A percentile compares a stretch with the other conserved stretches of the same genome.
phyloP scores from a whole-genome alignment of 2,329 filamentous ascomycete species.

The Alternaria arbusti region DNA sequence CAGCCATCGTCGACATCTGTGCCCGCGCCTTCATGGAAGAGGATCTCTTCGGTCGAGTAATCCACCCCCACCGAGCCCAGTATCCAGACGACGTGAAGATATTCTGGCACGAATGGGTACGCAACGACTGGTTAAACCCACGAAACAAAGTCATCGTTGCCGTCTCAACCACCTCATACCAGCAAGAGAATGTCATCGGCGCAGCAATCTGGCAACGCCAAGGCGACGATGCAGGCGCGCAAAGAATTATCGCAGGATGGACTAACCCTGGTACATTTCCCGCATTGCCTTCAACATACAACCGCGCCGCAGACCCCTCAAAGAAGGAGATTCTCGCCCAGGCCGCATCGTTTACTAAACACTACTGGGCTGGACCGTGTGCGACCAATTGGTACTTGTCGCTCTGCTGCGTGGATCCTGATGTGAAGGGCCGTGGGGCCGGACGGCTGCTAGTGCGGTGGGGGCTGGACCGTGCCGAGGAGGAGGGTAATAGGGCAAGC shows the following conservation, averaged over 20 bases:
- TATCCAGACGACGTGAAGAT: constrained; percentile 32
- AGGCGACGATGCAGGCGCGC: constrained; percentile 20
- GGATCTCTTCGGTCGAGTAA: constrained; percentile 32
- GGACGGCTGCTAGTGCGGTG: constrained; percentile 51
- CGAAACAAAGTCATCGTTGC: constrained; percentile 19
- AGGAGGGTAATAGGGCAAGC: constrained; percentile 48
- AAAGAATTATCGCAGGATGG: constrained; percentile 11
- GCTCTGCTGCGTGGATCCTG: constrained; percentile 48
- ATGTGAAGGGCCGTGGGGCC: constrained; percentile 47
- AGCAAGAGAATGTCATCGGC: constrained; percentile 25
- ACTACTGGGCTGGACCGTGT: constrained; percentile 15
- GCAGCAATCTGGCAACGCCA: constrained; percentile 31
- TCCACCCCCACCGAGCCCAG: constrained; percentile 33
- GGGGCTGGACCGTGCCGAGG: constrained; percentile 49
- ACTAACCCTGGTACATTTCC: constrained; percentile 6
- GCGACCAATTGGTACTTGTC: neutral
- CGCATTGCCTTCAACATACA: constrained; percentile 1
- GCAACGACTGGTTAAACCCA: constrained; percentile 21
- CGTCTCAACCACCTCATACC: neutral
- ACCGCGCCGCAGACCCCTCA: constrained; percentile 27
- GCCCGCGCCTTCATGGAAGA: constrained; percentile 38
- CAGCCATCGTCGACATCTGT: constrained; percentile 25
- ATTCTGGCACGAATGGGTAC: constrained; percentile 28
- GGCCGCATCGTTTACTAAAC: constrained; percentile 14
- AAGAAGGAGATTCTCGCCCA: constrained; percentile 11